Conservation (phyloP, 257 asterid genomes). For the Solanum rostratum region DNA sequence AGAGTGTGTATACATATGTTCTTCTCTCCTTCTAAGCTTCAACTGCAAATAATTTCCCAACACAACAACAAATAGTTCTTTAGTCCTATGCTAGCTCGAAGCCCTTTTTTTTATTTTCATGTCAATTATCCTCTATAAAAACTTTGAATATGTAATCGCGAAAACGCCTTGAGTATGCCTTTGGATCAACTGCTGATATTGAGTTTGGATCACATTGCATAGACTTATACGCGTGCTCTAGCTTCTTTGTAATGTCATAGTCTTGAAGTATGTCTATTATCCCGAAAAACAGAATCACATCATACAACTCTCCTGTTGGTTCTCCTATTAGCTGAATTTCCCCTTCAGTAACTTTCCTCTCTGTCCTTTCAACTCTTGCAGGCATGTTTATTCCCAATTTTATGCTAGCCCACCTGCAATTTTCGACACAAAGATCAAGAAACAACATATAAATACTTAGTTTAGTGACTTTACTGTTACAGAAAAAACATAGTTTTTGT, state of each 20-base stretch:
- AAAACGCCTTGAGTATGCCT: slow-evolving; percentile 71
- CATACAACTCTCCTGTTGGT: slow-evolving; percentile 82
- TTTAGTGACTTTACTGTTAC: background rate
- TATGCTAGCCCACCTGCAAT: slow-evolving; percentile 74
- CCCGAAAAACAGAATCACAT: slow-evolving; percentile 75
- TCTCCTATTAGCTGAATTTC: slow-evolving; percentile 76
- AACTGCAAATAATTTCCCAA: background rate
- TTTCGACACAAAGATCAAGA: background rate
- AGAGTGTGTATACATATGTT: background rate
- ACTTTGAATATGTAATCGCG: slow-evolving; percentile 80
- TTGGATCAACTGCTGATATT: slow-evolving; percentile 94
- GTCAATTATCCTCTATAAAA: slow-evolving; percentile 63
- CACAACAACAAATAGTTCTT: background rate
- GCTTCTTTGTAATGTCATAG: slow-evolving; percentile 86
- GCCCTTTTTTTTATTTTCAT: background rate
- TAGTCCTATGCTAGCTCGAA: background rate
- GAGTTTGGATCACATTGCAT: slow-evolving; percentile 86
- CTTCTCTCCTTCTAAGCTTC: background rate
- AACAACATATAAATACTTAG: background rate
- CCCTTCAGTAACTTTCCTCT: slow-evolving; percentile 35
- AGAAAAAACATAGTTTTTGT: background rate
- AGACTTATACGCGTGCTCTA: slow-evolving; percentile 92
- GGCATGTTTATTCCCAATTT: slow-evolving; percentile 86
- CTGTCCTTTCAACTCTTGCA: slow-evolving; percentile 74
- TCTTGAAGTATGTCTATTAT: slow-evolving; percentile 96